Evolutionary conservation across 2,329 filamentous ascomycete genomes (phyloP), one percentile per base, ranked within the genome.

Genomic region (Alternaria panax): DNA sequence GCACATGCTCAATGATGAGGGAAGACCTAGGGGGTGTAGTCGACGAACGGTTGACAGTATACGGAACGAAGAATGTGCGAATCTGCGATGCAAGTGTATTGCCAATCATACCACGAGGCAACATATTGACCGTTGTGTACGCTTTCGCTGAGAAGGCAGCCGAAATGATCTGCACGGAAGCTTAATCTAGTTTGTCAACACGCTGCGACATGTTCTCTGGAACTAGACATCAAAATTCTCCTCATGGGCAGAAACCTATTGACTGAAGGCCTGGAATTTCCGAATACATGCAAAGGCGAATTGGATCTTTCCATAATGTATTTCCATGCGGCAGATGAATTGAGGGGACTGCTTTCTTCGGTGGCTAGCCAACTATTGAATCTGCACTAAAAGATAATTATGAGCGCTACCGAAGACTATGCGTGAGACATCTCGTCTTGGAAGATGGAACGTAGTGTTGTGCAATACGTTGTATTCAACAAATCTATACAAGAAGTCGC

Each of bases 1-100:
- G 78, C 3, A 79, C 75, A 7, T 77, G 75, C 34, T 68, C 74
- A 1, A 75, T 77, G 73, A 68, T 74, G 70, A 55, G 57, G 1
- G 59, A 64, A 25, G 69, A 73, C 2, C 28, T 67, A 11, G 72
- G 73, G 0, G 75, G 75, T 2, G 74, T 76, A n/a, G 73, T 78
- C 22, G 71, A 76, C 42, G 52, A 63, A 11, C 38, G 60, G 34
- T 45, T 76, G 48, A 59, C 30, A n/a, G 73, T 78, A 4, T 73
- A 77, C 32, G 75, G 75, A 7, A 71, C 68, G n/a, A 54, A 38
- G 41, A 73, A 72, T 43, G 64, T 77, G 34, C 64, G 66, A 27
- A 60, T 75, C 12, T 65, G 69, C 22, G 72, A 76, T 67, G 72
- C 71, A 0, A 71, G 71, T 62, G 58, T 73, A 7, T 62, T 73